Conservation (phyloP, 208 protist species). For the Leishmania braziliensis region DNA sequence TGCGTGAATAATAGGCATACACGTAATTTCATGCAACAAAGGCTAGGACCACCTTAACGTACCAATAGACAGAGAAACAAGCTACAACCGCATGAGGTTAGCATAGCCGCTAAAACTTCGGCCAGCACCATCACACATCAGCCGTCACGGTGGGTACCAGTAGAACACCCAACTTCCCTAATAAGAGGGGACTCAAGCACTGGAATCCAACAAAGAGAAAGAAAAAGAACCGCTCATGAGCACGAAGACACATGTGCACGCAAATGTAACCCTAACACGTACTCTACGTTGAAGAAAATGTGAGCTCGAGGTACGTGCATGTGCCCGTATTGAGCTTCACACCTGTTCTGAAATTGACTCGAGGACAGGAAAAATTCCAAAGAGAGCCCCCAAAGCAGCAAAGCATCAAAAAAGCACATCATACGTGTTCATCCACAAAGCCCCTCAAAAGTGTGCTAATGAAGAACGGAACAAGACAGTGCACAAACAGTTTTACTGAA, state of each 20-base stretch:
- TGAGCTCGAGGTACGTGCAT: neutral
- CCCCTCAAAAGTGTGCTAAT: neutral
- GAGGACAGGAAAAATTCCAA: neutral
- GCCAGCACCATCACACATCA: neutral
- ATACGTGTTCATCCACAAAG: neutral
- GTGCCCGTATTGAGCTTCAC: neutral
- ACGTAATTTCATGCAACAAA: neutral
- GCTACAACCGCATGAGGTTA: neutral
- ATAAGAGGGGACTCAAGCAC: no score
- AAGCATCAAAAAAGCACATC: neutral
- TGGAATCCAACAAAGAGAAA: neutral
- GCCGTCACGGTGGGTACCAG: neutral
- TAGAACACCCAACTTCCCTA: neutral
- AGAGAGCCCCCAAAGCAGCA: neutral
- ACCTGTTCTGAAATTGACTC: neutral
- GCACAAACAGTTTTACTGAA: slow-evolving; percentile 4
- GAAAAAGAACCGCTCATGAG: neutral
- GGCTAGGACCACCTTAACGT: neutral
- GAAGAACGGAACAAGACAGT: neutral
- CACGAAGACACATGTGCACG: neutral
- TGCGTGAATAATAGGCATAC: no score
- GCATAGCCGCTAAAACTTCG: neutral
- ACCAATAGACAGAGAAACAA: neutral
- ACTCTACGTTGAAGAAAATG: neutral
- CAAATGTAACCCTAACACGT: neutral